Percentiles rank a stretch among this genome's conserved stretches.
Conservation (phyloP, 208 protist species). For the Leishmania gerbilli region DNA sequence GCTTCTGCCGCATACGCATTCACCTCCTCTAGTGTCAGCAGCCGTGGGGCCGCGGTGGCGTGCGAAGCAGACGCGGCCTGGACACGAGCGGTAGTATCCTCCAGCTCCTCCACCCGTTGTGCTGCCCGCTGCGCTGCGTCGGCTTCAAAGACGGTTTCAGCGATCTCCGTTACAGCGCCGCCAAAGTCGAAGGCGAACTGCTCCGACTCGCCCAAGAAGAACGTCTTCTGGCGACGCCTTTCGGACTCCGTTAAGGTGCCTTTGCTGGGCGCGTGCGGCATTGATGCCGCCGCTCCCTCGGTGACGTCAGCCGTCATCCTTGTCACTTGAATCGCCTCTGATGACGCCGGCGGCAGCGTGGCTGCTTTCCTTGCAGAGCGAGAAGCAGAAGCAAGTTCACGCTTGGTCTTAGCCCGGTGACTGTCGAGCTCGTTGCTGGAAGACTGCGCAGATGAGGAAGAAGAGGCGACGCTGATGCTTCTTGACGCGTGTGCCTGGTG, state of each 20-base stretch:
- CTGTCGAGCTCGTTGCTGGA: not conserved
- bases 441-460: not conserved
- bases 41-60: not conserved
- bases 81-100: constrained; percentile 23
- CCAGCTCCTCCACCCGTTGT: constrained; percentile 21
- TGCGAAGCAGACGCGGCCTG: constrained; percentile 5
- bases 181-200: constrained; percentile 87
- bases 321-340: not conserved
- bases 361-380: not conserved
- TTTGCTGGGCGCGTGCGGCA: not conserved
- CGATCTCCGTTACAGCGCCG: constrained; percentile 21
- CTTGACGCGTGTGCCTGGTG: not conserved
- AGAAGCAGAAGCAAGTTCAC: not conserved
- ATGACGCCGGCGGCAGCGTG: not conserved
- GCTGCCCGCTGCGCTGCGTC: constrained; percentile 19
- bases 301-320: not conserved
- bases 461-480: not conserved
- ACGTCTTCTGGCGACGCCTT: constrained; percentile 29
- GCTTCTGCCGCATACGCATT: constrained; percentile 20
- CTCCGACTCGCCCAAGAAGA: constrained; percentile 81
- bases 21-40: constrained; percentile 35
- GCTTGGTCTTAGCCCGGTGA: not conserved
- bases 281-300: not conserved
- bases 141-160: constrained; percentile 13
- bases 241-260: constrained; percentile 21